A percentile compares a stretch with the other conserved stretches of the same genome.
phyloP scores from a whole-genome alignment of 2,329 filamentous ascomycete species.

The Herpotrichia juniperi region DNA sequence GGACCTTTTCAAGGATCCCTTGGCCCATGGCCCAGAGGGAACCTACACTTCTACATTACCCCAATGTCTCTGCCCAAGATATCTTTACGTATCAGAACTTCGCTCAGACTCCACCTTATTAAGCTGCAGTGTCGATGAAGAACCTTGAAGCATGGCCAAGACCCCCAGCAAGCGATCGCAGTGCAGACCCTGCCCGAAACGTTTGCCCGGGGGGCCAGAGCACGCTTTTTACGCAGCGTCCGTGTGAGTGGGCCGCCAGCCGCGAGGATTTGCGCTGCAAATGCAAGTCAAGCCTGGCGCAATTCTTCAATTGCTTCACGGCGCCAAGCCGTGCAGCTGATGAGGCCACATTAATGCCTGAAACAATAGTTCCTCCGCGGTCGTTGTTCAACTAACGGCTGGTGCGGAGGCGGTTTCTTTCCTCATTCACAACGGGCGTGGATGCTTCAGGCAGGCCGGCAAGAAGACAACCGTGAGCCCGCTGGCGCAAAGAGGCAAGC shows the following conservation, averaged over 20 bases:
- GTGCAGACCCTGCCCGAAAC: conserved; percentile 31
- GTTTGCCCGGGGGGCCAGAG: conserved; percentile 24
- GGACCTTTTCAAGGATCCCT: too few relatives aligned
- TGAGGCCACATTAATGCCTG: conserved; percentile 29
- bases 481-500: conserved; percentile 19
- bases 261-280: conserved; percentile 41
- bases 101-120: conserved; percentile 20
- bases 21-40: too few relatives aligned
- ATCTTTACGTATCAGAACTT: not conserved
- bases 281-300: conserved; percentile 35
- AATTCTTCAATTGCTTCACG: not conserved
- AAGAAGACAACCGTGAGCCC: conserved; percentile 17
- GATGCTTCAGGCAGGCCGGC: conserved; percentile 34
- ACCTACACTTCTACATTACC: too few relatives aligned
- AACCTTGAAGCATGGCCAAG: not conserved
- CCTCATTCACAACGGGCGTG: conserved; percentile 34
- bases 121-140: conserved; percentile 16
- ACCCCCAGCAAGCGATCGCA: conserved; percentile 36
- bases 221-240: not conserved
- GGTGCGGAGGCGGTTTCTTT: conserved; percentile 3
- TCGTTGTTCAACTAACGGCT: not conserved
- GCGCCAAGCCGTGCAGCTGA: not conserved
- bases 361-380: conserved; percentile 35
- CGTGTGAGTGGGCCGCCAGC: conserved; percentile 30
- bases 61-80: too few relatives aligned